These are phyloP conservation scores for Scheffersomyces segobiensis DNA, from an alignment of 1,139 yeast genomes.

Conservation along the genomic window DNA sequence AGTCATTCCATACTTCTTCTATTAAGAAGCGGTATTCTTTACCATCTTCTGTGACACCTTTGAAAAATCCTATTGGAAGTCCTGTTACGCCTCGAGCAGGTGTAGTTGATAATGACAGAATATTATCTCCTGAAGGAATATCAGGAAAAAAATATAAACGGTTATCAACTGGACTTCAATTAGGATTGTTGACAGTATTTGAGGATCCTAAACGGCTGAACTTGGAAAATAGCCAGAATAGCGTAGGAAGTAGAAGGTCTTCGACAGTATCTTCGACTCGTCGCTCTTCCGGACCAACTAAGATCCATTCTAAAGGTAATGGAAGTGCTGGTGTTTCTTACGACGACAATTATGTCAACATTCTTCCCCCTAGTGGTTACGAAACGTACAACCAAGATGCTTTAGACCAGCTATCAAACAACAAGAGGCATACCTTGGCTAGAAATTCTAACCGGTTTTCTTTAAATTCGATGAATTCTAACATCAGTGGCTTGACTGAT, in stretches of 20 bases:
- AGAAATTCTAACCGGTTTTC: conserved; percentile 34
- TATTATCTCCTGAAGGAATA: neutral
- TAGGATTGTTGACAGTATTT: conserved; percentile 43
- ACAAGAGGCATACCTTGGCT: conserved; percentile 8
- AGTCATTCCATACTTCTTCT: conserved; percentile 37
- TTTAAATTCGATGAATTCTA: conserved; percentile 41
- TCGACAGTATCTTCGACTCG: neutral
- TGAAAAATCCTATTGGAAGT: neutral
- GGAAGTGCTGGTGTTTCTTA: conserved; percentile 14
- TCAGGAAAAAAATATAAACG: conserved; percentile 31
- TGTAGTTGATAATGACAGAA: neutral
- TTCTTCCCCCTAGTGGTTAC: conserved; percentile 23
- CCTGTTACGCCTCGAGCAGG: neutral
- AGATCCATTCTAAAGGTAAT: neutral
- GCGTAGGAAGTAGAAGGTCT: neutral
- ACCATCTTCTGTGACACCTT: conserved; percentile 12
- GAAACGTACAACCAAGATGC: conserved; percentile 40
- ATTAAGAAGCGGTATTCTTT: conserved; percentile 30
- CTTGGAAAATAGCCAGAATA: neutral
- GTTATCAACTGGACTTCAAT: conserved; percentile 39
- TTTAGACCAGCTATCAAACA: conserved; percentile 30
- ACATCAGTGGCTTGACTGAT: conserved; percentile 44
- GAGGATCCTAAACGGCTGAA: conserved; percentile 27
- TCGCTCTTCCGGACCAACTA: neutral
- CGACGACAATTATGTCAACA: conserved; percentile 32